These are phyloP conservation scores for Orbilia oligospora DNA, from an alignment of 2,329 filamentous ascomycete genomes.

Conservation along the genomic window DNA sequence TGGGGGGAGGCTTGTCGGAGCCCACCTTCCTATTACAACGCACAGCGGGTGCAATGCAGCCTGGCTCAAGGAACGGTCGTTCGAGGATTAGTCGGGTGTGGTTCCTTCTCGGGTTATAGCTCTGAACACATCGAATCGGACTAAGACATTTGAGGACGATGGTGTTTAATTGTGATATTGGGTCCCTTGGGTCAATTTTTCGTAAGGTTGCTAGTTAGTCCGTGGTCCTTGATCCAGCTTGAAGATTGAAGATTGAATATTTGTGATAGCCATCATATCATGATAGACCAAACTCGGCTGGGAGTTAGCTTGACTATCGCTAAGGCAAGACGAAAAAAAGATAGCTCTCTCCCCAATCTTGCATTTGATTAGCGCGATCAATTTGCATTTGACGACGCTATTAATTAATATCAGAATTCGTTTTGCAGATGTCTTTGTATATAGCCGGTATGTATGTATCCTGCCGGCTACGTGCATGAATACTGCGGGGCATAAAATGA, in stretches of 20 bases:
- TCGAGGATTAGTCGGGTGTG: constrained; percentile 50
- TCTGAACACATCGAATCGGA: constrained; percentile 51
- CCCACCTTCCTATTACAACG: constrained; percentile 59
- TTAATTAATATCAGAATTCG: background rate
- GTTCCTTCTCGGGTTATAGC: constrained; percentile 59
- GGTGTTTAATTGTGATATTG: constrained; percentile 33
- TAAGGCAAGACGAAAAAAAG: background rate
- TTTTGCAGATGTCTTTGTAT: background rate
- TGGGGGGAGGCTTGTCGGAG: constrained; percentile 32
- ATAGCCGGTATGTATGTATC: background rate
- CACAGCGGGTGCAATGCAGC: constrained; percentile 28
- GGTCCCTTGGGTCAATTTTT: constrained; percentile 43
- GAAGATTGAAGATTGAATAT: no score
- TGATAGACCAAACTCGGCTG: background rate
- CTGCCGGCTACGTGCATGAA: constrained; percentile 28
- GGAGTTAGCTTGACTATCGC: background rate
- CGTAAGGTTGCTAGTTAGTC: constrained; percentile 10
- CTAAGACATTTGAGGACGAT: constrained; percentile 50
- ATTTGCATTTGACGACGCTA: background rate
- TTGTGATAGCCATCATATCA: background rate
- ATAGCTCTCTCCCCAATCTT: no score
- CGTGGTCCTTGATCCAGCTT: no score
- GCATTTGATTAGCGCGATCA: background rate
- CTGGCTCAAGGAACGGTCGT: constrained; percentile 36
- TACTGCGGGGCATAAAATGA: constrained; percentile 34